Percentiles rank a stretch among this genome's conserved stretches.
Conservation (phyloP, 2,329 filamentous ascomycete species). For the Fusarium chlamydosporum region DNA sequence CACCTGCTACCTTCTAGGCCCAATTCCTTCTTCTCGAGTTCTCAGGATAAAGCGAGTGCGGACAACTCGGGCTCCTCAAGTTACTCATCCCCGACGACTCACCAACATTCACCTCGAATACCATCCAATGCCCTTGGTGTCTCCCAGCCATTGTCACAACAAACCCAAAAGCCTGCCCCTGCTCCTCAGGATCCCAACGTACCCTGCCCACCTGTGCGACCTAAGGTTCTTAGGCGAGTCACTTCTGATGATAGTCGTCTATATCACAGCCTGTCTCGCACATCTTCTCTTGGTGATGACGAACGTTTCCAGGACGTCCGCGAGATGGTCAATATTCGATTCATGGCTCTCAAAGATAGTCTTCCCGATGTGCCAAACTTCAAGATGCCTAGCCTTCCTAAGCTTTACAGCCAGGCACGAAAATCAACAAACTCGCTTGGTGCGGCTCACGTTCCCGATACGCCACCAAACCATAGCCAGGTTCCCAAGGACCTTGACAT, state of each 20-base stretch:
- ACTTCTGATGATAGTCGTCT: slow-evolving; percentile 80
- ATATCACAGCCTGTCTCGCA: slow-evolving; percentile 80
- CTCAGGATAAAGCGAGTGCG: slow-evolving; percentile 51
- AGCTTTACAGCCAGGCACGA: slow-evolving; percentile 58
- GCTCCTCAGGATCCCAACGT: background rate
- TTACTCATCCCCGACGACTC: slow-evolving; percentile 23
- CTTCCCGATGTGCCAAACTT: slow-evolving; percentile 84
- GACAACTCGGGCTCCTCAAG: slow-evolving; percentile 11
- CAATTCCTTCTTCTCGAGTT: slow-evolving; percentile 57
- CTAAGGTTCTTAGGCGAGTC: slow-evolving; percentile 52
- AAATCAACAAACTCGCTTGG: slow-evolving; percentile 54
- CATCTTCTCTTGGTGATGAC: slow-evolving; percentile 88
- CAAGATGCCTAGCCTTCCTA: slow-evolving; percentile 75
- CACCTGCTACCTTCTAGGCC: slow-evolving; percentile 61
- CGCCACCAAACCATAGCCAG: slow-evolving; percentile 48
- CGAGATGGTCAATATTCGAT: slow-evolving; percentile 87
- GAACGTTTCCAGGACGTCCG: slow-evolving; percentile 83
- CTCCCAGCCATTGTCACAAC: slow-evolving; percentile 29
- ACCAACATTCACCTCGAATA: slow-evolving; percentile 11
- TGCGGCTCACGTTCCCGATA: slow-evolving; percentile 50
- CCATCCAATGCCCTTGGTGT: slow-evolving; percentile 15
- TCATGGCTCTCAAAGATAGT: slow-evolving; percentile 92
- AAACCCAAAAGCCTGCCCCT: slow-evolving; percentile 22
- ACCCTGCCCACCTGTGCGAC: slow-evolving; percentile 40
- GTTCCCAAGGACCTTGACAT: slow-evolving; percentile 30